phyloP scores from a whole-genome alignment of 192 early-diverging fungal species.

The Coemansia sp. region DNA sequence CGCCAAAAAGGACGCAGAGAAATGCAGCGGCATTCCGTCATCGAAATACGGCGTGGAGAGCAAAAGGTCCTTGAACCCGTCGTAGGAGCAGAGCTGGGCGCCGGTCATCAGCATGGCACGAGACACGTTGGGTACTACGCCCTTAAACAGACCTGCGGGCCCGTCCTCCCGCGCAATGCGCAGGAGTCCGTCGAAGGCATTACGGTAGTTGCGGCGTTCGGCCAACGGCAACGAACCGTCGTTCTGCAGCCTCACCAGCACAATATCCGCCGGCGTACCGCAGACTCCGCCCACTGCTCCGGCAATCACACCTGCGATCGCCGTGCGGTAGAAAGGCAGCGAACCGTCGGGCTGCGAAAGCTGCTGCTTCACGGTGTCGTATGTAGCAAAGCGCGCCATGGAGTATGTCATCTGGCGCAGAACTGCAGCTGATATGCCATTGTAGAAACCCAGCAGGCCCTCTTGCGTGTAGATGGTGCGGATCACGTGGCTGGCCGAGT shows the following conservation, averaged over 20 bases:
- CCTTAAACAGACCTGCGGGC: constrained; percentile 74
- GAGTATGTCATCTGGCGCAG: constrained; percentile 79
- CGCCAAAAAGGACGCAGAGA: constrained; percentile 67
- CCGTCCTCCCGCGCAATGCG: constrained; percentile 84
- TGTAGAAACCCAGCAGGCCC: constrained; percentile 62
- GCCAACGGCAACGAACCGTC: constrained; percentile 66
- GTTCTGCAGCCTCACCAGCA: constrained; percentile 79
- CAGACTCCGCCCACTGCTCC: constrained; percentile 61
- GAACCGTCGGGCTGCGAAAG: constrained; percentile 49
- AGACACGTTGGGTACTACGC: constrained; percentile 84
- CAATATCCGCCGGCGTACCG: constrained; percentile 79
- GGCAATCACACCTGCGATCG: constrained; percentile 29
- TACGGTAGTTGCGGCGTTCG: constrained; percentile 67
- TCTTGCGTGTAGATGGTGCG: constrained; percentile 68
- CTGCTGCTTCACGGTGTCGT: constrained; percentile 66
- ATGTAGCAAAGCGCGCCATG: constrained; percentile 73
- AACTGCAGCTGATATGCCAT: constrained; percentile 68
- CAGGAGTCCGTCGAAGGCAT: constrained; percentile 69
- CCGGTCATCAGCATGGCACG: constrained; percentile 85
- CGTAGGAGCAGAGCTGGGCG: constrained; percentile 73
- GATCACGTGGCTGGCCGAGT: constrained; percentile 55
- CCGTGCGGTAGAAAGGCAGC: constrained; percentile 49
- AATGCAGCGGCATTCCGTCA: constrained; percentile 67
- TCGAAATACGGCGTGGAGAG: constrained; percentile 56
- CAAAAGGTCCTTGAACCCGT: constrained; percentile 72